Evolutionary conservation across 495 filamentous ascomycete genomes (phyloP), one percentile per base, ranked within the genome.

Genomic region (Hypoxylon intermedium): DNA sequence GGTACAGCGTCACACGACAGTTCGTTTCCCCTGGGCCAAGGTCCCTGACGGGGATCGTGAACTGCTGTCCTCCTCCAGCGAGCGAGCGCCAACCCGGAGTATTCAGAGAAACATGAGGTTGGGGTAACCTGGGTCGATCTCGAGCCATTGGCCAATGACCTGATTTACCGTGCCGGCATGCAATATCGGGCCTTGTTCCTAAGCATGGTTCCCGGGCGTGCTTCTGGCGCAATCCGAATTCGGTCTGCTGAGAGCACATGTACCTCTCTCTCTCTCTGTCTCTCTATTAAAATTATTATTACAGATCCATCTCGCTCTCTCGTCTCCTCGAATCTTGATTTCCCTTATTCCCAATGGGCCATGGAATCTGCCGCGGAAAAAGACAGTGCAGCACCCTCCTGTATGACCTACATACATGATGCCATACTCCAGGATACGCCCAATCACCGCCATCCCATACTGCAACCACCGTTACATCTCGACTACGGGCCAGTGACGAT

Each of bases 371-470:
- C 63, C 63, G 63, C 48, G 63, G 58, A 58, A 62, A 58, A 62
- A 18, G 37, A 55, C 58, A 38, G 63, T 67, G 63, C 48, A 63
- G 58, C 58, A 43, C 30, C 53, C 53, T 57, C 36, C 58, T 67
- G 63, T 67, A 67, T 67, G 58, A 67, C 63, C 58, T 67, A 67
- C 63, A 67, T 67, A 58, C 53, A 62, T 63, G 58, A 61, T 62
- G 58, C 53, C 58, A 67, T 61, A 58, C 33, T 23, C 53, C 51
- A 58, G 48, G 47, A 26, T 50, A 53, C 15, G 40, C 23, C 58
- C 63, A 62, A 61, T 67, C 42, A 58, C 19, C 52, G 31, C 42
- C 24, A 49, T 53, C 28, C 42, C 44, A 65, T 28, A 49, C 31
- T 60, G 56, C 47, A 53, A 56, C 62, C 38, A 20, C 41, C 38